Percentiles rank a stretch among this genome's conserved stretches.
These are phyloP conservation scores for Phyllosticta citrichinensis DNA, from an alignment of 2,329 filamentous ascomycete genomes.

Conservation along the genomic window DNA sequence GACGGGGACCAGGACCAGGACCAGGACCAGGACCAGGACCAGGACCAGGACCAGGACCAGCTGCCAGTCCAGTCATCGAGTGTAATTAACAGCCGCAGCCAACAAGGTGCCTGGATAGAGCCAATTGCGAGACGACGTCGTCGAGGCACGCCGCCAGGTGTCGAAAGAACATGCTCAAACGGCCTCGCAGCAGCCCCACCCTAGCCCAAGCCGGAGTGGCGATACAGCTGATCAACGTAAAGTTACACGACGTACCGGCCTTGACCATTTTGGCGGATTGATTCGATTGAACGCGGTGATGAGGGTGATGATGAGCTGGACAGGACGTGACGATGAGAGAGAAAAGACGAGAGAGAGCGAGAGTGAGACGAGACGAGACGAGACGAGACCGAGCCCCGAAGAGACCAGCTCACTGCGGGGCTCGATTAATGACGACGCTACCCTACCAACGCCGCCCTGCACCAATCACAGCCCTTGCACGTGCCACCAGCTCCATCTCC, in stretches of 20 bases:
- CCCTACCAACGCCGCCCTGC: not conserved
- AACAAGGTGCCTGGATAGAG: constrained; percentile 5
- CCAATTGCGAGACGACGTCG: constrained; percentile 6
- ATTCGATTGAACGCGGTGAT: constrained; percentile 16
- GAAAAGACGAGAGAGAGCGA: not conserved
- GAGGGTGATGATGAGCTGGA: not conserved
- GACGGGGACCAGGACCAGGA: not conserved
- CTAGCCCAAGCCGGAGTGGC: constrained; percentile 15
- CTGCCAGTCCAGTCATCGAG: not conserved
- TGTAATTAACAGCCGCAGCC: constrained; percentile 2
- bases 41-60: not conserved
- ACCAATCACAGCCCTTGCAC: constrained; percentile 1
- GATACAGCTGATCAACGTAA: constrained; percentile 14
- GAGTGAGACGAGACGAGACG: not conserved
- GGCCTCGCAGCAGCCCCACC: constrained; percentile 37
- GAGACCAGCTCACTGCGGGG: not conserved
- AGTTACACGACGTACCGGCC: constrained; percentile 60
- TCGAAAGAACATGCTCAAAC: constrained; percentile 44
- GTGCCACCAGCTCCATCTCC: not conserved
- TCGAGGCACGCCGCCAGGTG: not conserved
- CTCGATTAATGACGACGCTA: not conserved
- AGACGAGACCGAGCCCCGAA: not conserved
- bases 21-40: not conserved
- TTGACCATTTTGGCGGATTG: constrained; percentile 86
- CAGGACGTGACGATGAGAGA: not conserved